A percentile compares a stretch with the other conserved stretches of the same genome.
These are phyloP conservation scores for Cinnamomum chago DNA, from an alignment of 164 flowering plant genomes.

Conservation along the genomic window DNA sequence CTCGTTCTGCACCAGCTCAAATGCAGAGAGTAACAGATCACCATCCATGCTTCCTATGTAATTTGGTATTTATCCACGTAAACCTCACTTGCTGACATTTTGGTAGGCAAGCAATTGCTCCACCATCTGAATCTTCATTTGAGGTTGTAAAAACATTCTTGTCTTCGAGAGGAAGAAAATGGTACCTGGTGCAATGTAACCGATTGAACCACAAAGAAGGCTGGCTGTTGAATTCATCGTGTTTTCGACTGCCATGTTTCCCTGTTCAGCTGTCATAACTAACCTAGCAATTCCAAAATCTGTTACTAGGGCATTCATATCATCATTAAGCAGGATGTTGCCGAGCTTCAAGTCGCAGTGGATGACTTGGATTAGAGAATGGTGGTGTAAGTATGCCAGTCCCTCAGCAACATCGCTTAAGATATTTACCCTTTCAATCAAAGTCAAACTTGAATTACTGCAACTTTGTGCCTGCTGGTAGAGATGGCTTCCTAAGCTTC, in stretches of 20 bases:
- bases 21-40: background rate
- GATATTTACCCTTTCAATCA: slow-evolving; percentile 21
- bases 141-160: background rate
- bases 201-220: slow-evolving; percentile 23
- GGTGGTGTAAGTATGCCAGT: slow-evolving; percentile 35
- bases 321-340: slow-evolving; percentile 26
- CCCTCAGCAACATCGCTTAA: slow-evolving; percentile 31
- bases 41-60: background rate
- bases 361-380: slow-evolving; percentile 31
- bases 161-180: background rate
- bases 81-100: no score
- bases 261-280: slow-evolving; percentile 19
- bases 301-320: slow-evolving; percentile 32
- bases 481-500: slow-evolving; percentile 28
- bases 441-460: slow-evolving; percentile 11
- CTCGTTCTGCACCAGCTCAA: background rate
- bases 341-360: slow-evolving; percentile 34
- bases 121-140: no score
- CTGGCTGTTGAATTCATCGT: slow-evolving; percentile 17
- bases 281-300: slow-evolving; percentile 33
- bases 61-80: background rate
- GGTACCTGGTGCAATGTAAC: slow-evolving; percentile 6
- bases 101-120: no score
- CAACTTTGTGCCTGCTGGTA: slow-evolving; percentile 10
- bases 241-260: slow-evolving; percentile 1